Conservation (phyloP, 2,329 filamentous ascomycete genomes). For the Neonectria magnoliae region DNA sequence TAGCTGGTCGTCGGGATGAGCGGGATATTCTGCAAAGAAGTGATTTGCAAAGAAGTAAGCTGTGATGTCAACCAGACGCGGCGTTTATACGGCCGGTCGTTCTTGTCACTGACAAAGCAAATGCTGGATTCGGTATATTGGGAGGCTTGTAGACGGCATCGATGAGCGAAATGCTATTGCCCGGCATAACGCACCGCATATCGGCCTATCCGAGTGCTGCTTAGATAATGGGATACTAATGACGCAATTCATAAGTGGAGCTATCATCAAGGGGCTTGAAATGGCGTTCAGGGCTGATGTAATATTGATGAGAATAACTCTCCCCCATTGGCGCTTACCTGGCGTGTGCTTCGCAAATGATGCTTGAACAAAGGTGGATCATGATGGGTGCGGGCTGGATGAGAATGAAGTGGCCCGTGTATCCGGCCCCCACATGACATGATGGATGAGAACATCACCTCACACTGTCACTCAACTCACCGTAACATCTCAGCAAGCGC, state of each 20-base stretch:
- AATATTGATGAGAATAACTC: not conserved
- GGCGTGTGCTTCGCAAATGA: not conserved
- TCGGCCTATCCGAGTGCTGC: not conserved
- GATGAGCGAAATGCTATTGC: not conserved
- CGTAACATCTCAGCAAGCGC: not conserved
- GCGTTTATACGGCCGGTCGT: not conserved
- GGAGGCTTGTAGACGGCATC: not conserved
- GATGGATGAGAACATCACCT: not conserved
- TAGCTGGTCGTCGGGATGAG: constrained; percentile 12
- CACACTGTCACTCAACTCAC: not conserved
- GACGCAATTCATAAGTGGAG: constrained; percentile 13
- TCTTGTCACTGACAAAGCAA: not conserved
- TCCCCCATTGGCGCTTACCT: not conserved
- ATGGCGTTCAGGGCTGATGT: constrained; percentile 6
- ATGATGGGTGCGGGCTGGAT: not conserved
- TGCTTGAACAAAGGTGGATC: not conserved
- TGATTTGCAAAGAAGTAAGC: not conserved
- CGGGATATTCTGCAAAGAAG: not conserved
- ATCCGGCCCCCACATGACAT: not conserved
- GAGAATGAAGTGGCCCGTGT: too few species aligned
- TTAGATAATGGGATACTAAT: constrained; percentile 4
- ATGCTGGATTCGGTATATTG: not conserved
- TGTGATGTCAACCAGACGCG: not conserved
- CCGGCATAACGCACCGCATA: not conserved
- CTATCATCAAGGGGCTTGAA: not conserved